Base-by-base conservation (phyloP, 768 basidiomycete genomes). In the Auriculariales sp. region DNA sequence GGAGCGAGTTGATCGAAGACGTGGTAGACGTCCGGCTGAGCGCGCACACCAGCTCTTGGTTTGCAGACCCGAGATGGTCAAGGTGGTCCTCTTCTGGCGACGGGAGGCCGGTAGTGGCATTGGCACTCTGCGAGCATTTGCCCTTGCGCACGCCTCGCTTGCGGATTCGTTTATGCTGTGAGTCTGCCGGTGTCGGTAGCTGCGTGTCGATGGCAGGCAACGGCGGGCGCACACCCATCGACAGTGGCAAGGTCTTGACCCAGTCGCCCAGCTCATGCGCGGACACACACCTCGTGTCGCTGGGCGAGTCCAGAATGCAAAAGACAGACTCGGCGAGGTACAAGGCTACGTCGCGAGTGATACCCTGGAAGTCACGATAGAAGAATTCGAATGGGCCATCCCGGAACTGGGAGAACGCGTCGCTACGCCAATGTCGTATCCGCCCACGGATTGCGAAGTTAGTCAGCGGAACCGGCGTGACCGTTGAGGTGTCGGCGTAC, bases 381-480 rank as follows among this genome's bases (percentile, higher is more conserved):
- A 99, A 85, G 67, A 97, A 99, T 33, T 72, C 71, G 66, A 83
- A 72, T 28, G 89, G 89, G 54, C 86, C 76, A 51, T 73, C 73
- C 56, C 79, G 79, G 69, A 81, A 98, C 22, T 77, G 70, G 56
- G 78, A 76, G 64, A 97, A 99, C 30, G 76, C 67, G 15, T 44
- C 65, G 63, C 85, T 54, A 75, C 77, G 57, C 82, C 86, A 54
- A 82, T 74, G 29, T 81, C 1, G 94, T 94, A 62, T 98, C 94
- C 39, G 87, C 87, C 95, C 95, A 99, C 25, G 94, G 94, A 65
- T 97, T 97, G 68, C 75, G 87, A 54, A 46, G 44, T 44, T 52
- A 28, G 14, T 49, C 57, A 29, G 55, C 52, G 48, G 22, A 30
- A 22, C 45, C 47, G 30, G 31, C 15, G 10, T 24, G 34, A 3